Conservation (phyloP, 257 asterid genomes). For the Fraxinus anomala region DNA sequence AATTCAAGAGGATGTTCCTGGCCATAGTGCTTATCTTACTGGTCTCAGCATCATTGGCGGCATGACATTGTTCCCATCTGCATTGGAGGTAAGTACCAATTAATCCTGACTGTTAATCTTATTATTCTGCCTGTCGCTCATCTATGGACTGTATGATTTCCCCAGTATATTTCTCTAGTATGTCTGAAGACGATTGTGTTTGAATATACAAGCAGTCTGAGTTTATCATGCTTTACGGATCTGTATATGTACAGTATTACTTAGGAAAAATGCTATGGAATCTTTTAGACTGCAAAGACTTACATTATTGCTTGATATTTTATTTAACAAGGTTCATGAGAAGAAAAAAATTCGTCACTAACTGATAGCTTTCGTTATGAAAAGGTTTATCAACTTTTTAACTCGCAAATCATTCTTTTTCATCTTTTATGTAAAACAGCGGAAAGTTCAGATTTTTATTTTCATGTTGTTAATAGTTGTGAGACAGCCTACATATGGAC, state of each 20-base stretch:
- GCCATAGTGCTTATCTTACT: conserved; percentile 79
- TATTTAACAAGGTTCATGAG: not conserved
- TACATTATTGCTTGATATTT: not conserved
- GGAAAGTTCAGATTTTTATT: not conserved
- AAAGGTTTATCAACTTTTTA: not conserved
- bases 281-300: not conserved
- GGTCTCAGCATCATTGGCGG: conserved; percentile 98
- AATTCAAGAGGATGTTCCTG: conserved; percentile 84
- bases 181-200: not conserved
- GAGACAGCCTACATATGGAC: not conserved
- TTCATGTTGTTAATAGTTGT: not conserved
- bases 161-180: not conserved
- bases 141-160: not conserved
- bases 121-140: not conserved
- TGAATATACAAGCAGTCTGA: not conserved
- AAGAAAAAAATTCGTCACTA: not conserved
- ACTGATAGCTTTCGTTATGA: not conserved
- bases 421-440: not conserved
- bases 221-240: not conserved
- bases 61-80: conserved; percentile 88
- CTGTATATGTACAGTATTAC: not conserved
- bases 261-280: not conserved
- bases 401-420: not conserved
- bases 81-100: conserved; percentile 65
- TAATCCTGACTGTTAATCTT: not conserved